A percentile compares a stretch with the other conserved stretches of the same genome.
Evolutionary conservation across 768 basidiomycete species (phyloP).

Genomic region (Chiua virens): DNA sequence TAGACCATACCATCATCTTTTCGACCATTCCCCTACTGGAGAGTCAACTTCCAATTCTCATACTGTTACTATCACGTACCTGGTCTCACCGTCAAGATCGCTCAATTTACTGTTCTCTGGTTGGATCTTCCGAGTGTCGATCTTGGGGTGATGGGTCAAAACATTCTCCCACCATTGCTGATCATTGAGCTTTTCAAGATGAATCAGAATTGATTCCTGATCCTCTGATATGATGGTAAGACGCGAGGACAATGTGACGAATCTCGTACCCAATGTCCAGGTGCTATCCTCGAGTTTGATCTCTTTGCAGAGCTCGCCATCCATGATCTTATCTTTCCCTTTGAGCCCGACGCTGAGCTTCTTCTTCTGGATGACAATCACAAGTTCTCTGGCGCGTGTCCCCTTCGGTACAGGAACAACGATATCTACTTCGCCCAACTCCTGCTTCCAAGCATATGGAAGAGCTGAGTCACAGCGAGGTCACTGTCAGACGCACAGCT

Average conservation of each 20-base stretch:
- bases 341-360: slow-evolving; percentile 83
- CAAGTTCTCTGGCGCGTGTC: slow-evolving; percentile 76
- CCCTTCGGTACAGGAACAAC: slow-evolving; percentile 83
- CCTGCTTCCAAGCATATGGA: slow-evolving; percentile 91
- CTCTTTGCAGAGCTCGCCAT: slow-evolving; percentile 90
- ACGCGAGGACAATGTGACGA: not conserved
- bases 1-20: slow-evolving; percentile 94
- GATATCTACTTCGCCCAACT: slow-evolving; percentile 84
- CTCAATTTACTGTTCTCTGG: slow-evolving; percentile 95
- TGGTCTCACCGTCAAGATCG: slow-evolving; percentile 94
- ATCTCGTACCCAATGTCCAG: slow-evolving; percentile 82
- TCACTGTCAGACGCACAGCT: slow-evolving; percentile 21
- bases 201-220: slow-evolving; percentile 65
- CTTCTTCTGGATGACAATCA: slow-evolving; percentile 75
- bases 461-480: slow-evolving; percentile 51
- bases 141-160: slow-evolving; percentile 91
- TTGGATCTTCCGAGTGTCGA: slow-evolving; percentile 94
- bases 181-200: slow-evolving; percentile 84
- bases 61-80: slow-evolving; percentile 43
- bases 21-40: slow-evolving; percentile 88
- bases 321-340: slow-evolving; percentile 79
- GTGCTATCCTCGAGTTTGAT: slow-evolving; percentile 96
- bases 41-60: slow-evolving; percentile 8
- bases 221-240: slow-evolving; percentile 58
- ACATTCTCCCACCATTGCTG: slow-evolving; percentile 99